A percentile compares a stretch with the other conserved stretches of the same genome.
Conservation (phyloP, 2,329 filamentous ascomycete genomes). For the Aplosporella prunicola region DNA sequence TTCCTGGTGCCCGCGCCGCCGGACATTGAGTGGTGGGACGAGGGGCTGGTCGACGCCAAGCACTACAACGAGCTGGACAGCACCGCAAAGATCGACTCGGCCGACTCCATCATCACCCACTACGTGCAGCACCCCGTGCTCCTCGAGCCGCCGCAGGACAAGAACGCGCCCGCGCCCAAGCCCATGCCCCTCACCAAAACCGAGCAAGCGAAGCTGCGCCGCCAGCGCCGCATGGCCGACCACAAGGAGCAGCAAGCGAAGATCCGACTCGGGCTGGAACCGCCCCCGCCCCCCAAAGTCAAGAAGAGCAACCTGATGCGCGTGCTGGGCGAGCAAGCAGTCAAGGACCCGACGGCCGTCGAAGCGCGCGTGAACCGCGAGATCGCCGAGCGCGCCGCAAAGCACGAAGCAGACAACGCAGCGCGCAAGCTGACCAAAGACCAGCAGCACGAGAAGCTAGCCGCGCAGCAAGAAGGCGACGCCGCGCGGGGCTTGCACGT, state of each 20-base stretch:
- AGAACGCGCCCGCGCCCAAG: slow-evolving; percentile 67
- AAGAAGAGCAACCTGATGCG: slow-evolving; percentile 98
- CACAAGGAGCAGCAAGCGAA: slow-evolving; percentile 95
- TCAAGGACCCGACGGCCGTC: slow-evolving; percentile 94
- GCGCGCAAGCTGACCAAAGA: slow-evolving; percentile 84
- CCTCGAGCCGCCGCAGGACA: slow-evolving; percentile 84
- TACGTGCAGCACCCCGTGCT: slow-evolving; percentile 91
- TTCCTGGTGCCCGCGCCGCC: slow-evolving; percentile 79
- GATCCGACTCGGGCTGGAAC: slow-evolving; percentile 80
- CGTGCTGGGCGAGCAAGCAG: slow-evolving; percentile 81
- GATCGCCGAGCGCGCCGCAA: slow-evolving; percentile 73
- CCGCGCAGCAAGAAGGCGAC: slow-evolving; percentile 75
- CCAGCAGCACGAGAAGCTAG: slow-evolving; percentile 73
- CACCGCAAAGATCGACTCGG: slow-evolving; percentile 61
- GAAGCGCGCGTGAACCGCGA: slow-evolving; percentile 89
- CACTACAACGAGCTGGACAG: slow-evolving; percentile 63
- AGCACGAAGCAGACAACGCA: slow-evolving; percentile 71
- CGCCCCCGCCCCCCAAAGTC: slow-evolving; percentile 87
- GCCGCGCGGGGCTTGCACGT: slow-evolving; percentile 76
- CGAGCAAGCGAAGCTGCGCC: slow-evolving; percentile 82
- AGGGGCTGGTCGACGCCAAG: slow-evolving; percentile 66
- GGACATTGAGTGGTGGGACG: slow-evolving; percentile 95
- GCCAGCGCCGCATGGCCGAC: slow-evolving; percentile 84
- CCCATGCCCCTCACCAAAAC: slow-evolving; percentile 86
- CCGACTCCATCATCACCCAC: slow-evolving; percentile 80